Percentiles rank a stretch among this genome's conserved stretches.
phyloP scores from a whole-genome alignment of 2,329 filamentous ascomycete genomes.

The Botrytis squamosa region DNA sequence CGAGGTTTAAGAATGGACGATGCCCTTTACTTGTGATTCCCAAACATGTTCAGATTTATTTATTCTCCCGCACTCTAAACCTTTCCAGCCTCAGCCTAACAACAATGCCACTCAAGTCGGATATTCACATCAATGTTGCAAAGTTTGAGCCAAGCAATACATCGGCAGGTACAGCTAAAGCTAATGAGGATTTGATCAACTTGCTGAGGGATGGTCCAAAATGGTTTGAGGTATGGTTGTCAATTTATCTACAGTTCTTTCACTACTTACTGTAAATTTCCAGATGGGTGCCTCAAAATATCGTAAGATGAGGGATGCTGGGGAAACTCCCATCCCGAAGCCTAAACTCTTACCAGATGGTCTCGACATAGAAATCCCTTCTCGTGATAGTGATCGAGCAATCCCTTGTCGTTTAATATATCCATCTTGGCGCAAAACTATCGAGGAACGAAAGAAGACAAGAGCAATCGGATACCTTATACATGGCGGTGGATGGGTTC shows the following conservation, averaged over 20 bases:
- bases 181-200: slow-evolving; percentile 43
- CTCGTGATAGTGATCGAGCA: slow-evolving; percentile 48
- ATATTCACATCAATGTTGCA: slow-evolving; percentile 43
- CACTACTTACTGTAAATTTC: neutral
- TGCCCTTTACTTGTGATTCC: slow-evolving; percentile 46
- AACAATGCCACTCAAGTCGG: slow-evolving; percentile 41
- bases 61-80: too few relatives aligned
- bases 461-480: slow-evolving; percentile 54
- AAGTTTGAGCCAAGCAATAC: slow-evolving; percentile 46
- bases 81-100: neutral
- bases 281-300: slow-evolving; percentile 54
- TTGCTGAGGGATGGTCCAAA: slow-evolving; percentile 42
- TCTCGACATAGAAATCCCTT: slow-evolving; percentile 50
- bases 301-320: slow-evolving; percentile 52
- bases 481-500: slow-evolving; percentile 46
- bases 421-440: slow-evolving; percentile 30
- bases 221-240: slow-evolving; percentile 50
- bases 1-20: neutral
- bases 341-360: slow-evolving; percentile 48
- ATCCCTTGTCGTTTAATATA: slow-evolving; percentile 49
- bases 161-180: slow-evolving; percentile 43
- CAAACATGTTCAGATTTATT: slow-evolving; percentile 40
- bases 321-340: slow-evolving; percentile 51
- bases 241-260: neutral
- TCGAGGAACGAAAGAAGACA: slow-evolving; percentile 50